These are phyloP conservation scores for Exserohilum rostratum DNA, from an alignment of 2,329 filamentous ascomycete genomes.

Conservation along the genomic window DNA sequence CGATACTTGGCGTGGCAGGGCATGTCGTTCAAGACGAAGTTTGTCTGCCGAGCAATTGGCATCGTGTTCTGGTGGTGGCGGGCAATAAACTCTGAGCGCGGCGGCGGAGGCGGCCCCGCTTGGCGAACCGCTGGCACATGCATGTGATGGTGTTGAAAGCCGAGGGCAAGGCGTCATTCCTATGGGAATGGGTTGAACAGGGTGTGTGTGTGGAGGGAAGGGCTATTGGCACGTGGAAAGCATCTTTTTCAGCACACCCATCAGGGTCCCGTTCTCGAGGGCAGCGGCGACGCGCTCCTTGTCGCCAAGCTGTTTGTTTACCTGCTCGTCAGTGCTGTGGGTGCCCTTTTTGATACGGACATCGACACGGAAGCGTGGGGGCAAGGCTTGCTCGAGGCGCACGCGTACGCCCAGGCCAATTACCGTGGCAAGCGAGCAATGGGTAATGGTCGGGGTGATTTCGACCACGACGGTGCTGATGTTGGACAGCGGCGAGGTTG, in stretches of 20 bases:
- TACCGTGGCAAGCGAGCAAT: conserved; percentile 94
- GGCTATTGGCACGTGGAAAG: conserved; percentile 75
- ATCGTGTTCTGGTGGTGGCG: background rate
- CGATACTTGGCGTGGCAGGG: background rate
- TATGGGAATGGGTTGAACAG: background rate
- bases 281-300: conserved; percentile 96
- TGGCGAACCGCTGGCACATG: conserved; percentile 2
- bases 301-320: conserved; percentile 95
- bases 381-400: conserved; percentile 85
- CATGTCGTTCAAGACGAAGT: background rate
- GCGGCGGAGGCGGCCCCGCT: background rate
- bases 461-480: conserved; percentile 81
- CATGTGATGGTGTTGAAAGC: background rate
- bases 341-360: conserved; percentile 94
- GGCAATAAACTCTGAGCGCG: background rate
- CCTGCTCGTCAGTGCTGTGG: conserved; percentile 92
- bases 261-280: conserved; percentile 88
- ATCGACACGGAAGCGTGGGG: conserved; percentile 89
- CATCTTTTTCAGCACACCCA: conserved; percentile 91
- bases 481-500: conserved; percentile 66
- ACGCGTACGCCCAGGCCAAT: conserved; percentile 94
- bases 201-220: background rate
- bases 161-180: background rate
- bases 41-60: background rate
- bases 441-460: conserved; percentile 94